These are phyloP conservation scores for Hansenula anomala DNA, from an alignment of 1,139 yeast species.

Conservation along the genomic window DNA sequence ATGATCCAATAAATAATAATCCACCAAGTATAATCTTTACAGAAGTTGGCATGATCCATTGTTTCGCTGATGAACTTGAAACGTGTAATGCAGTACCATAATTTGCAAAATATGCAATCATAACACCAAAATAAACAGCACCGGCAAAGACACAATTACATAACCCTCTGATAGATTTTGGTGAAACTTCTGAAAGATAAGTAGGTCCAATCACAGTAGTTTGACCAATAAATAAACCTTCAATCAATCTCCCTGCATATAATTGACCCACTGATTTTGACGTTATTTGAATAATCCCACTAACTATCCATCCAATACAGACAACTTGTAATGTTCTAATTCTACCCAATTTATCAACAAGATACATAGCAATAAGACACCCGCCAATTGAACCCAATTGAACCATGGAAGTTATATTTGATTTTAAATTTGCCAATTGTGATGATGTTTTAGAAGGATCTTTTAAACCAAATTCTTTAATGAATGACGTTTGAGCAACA, in stretches of 20 bases:
- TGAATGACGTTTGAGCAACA: slow-evolving; percentile 41
- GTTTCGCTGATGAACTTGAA: slow-evolving; percentile 21
- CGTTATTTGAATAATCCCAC: slow-evolving; percentile 45
- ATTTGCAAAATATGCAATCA: slow-evolving; percentile 47
- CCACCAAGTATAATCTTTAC: slow-evolving; percentile 34
- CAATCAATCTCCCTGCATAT: slow-evolving; percentile 50
- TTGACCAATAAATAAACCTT: slow-evolving; percentile 53
- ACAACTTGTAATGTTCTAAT: slow-evolving; percentile 45
- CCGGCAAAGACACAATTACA: slow-evolving; percentile 25
- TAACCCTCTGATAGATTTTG: slow-evolving; percentile 48
- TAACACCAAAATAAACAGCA: slow-evolving; percentile 39
- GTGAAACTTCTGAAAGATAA: slow-evolving; percentile 49
- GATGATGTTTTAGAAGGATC: slow-evolving; percentile 33
- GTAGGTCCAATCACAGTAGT: slow-evolving; percentile 55
- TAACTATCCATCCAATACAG: slow-evolving; percentile 38
- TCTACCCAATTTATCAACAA: slow-evolving; percentile 53
- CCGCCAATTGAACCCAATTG: slow-evolving; percentile 60
- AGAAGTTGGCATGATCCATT: slow-evolving; percentile 32
- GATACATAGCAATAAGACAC: slow-evolving; percentile 42
- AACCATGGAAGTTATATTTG: slow-evolving; percentile 59
- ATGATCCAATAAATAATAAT: slow-evolving; percentile 31
- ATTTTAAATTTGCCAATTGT: slow-evolving; percentile 40
- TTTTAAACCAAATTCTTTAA: slow-evolving; percentile 38
- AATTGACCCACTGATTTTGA: slow-evolving; percentile 41
- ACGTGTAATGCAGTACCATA: slow-evolving; percentile 35